Conservation (phyloP, 2,329 filamentous ascomycete genomes). For the Blumeria graminis region DNA sequence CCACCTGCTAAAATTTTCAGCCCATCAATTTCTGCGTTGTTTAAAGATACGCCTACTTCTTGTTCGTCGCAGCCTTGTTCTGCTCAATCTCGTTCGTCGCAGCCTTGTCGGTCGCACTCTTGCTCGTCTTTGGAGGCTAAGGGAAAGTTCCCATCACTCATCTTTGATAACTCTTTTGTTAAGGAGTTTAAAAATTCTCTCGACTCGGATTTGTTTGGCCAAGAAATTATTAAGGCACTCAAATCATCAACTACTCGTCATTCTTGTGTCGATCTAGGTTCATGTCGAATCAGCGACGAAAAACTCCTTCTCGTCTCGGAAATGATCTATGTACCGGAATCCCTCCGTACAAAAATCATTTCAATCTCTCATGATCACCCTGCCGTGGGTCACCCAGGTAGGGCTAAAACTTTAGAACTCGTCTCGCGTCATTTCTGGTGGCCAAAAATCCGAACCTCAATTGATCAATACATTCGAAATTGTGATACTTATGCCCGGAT, state of each 20-base stretch:
- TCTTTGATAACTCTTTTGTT: background rate
- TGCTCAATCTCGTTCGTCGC: no score
- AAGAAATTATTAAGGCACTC: background rate
- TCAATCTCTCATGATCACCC: background rate
- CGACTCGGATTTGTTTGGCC: background rate
- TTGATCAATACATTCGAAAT: background rate
- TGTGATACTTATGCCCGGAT: background rate
- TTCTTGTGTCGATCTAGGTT: background rate
- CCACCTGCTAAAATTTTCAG: background rate
- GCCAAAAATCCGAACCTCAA: background rate
- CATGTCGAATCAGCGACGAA: background rate
- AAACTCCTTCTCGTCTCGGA: background rate
- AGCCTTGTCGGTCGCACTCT: background rate
- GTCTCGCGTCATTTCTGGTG: background rate
- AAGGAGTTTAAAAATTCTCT: background rate
- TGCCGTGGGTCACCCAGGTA: background rate
- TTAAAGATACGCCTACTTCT: background rate
- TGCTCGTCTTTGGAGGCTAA: background rate
- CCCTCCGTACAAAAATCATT: background rate
- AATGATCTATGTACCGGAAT: background rate
- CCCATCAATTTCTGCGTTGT: background rate
- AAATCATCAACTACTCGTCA: background rate
- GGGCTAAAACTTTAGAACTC: background rate
- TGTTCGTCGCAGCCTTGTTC: background rate
- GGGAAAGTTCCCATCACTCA: background rate